Conservation (phyloP, 2,329 filamentous ascomycete genomes). For the Calonectria fujianensis region DNA sequence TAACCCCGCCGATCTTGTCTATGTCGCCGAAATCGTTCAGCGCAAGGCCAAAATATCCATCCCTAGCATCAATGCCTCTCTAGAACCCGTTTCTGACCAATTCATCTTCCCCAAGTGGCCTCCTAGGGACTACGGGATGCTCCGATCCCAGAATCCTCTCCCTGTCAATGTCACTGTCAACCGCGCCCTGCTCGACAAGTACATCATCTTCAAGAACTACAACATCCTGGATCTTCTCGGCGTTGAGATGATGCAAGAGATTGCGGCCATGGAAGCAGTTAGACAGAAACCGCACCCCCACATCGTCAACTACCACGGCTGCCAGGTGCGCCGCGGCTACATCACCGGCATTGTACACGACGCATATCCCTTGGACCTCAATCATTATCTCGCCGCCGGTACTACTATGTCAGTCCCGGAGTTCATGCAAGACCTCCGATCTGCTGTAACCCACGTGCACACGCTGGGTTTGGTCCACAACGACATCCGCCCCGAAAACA, state of each 20-base stretch:
- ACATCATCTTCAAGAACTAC: slow-evolving; percentile 41
- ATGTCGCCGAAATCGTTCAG: slow-evolving; percentile 13
- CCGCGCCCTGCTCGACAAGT: slow-evolving; percentile 39
- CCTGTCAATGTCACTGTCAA: slow-evolving; percentile 37
- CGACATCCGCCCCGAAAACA: slow-evolving; percentile 19
- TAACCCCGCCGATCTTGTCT: slow-evolving; percentile 29
- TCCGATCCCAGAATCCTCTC: slow-evolving; percentile 12
- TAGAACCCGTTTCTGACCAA: slow-evolving; percentile 28
- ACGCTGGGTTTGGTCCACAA: background rate
- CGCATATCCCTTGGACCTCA: slow-evolving; percentile 41
- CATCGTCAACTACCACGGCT: slow-evolving; percentile 55
- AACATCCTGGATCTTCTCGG: slow-evolving; percentile 39
- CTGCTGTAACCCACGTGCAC: background rate
- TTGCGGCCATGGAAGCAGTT: slow-evolving; percentile 46
- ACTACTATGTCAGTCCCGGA: background rate
- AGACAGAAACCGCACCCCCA: slow-evolving; percentile 52
- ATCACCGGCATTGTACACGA: slow-evolving; percentile 55
- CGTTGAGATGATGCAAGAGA: slow-evolving; percentile 45
- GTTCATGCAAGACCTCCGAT: background rate
- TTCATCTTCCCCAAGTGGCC: slow-evolving; percentile 42
- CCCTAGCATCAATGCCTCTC: slow-evolving; percentile 34
- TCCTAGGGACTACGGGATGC: background rate
- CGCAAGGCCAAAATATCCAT: slow-evolving; percentile 40
- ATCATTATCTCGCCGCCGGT: slow-evolving; percentile 40
- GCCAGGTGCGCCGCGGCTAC: slow-evolving; percentile 49